Evolutionary conservation across 1,284 basidiomycete genomes (phyloP).

Genomic region (Naganishia albida): DNA sequence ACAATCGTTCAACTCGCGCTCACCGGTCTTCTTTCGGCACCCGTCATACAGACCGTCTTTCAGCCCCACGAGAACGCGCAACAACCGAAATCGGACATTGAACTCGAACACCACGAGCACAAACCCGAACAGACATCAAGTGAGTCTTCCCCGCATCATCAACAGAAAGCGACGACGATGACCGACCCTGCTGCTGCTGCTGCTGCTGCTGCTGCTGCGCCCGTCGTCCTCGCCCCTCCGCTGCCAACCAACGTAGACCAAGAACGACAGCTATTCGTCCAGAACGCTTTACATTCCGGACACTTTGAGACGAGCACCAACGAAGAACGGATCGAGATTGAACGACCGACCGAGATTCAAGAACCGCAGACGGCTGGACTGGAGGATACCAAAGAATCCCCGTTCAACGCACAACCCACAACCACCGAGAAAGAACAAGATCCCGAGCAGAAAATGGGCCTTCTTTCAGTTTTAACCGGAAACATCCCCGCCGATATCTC

Average conservation of each 20-base stretch:
- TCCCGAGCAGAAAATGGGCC: constrained; percentile 25
- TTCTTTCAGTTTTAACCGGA: constrained; percentile 26
- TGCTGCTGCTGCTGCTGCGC: neutral
- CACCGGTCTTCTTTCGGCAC: constrained; percentile 49
- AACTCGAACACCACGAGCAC: constrained; percentile 2
- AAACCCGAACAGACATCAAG: neutral
- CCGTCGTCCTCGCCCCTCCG: constrained; percentile 19
- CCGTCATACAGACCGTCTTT: constrained; percentile 52
- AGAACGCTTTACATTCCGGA: constrained; percentile 6
- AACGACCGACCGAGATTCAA: constrained; percentile 15
- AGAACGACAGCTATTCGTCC: constrained; percentile 4
- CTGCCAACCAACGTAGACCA: neutral
- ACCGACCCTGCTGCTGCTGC: constrained; percentile 1
- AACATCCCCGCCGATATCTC: constrained; percentile 29
- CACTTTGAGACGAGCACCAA: neutral
- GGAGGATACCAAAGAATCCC: constrained; percentile 1
- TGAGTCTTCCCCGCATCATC: constrained; percentile 8
- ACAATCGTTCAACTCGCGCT: constrained; percentile 47
- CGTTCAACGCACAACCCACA: neutral
- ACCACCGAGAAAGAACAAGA: neutral
- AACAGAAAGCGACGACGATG: neutral
- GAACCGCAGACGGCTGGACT: neutral
- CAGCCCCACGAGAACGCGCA: constrained; percentile 35
- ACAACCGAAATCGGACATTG: neutral
- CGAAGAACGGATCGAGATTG: neutral